Evolutionary conservation across 1,139 yeast genomes (phyloP).

Genomic region (Magnusiomyces fungicola): DNA sequence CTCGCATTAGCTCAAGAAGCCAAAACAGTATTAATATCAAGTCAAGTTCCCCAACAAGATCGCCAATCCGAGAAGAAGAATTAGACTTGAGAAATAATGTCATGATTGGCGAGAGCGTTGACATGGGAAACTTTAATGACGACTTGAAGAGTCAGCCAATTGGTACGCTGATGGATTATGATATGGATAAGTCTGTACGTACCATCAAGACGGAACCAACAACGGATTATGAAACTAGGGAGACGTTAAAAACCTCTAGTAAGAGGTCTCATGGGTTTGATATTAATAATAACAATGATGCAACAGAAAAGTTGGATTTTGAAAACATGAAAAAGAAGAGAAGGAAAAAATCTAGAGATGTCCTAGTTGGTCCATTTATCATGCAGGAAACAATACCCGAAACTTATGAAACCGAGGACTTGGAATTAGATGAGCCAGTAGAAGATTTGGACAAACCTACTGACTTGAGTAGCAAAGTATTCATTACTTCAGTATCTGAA

Average conservation of each 20-base stretch:
- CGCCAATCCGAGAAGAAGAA: neutral
- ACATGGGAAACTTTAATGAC: neutral
- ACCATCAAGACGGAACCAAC: no score
- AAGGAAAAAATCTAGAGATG: neutral
- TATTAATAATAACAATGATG: no score
- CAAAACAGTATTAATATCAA: neutral
- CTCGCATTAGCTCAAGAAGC: neutral
- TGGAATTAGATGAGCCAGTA: neutral
- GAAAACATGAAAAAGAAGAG: neutral
- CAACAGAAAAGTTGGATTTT: no score
- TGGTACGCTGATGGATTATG: no score
- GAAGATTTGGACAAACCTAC: no score
- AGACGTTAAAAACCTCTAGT: no score
- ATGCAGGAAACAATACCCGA: neutral
- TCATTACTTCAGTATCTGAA: no score
- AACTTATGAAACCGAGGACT: neutral
- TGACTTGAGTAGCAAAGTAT: no score
- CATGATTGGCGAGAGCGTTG: neutral
- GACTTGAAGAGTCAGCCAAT: no score
- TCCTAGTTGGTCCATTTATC: neutral
- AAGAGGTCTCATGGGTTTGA: no score
- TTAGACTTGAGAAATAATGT: neutral
- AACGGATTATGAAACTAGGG: no score
- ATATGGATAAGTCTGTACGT: no score
- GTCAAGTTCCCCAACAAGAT: neutral